Base-by-base conservation (phyloP, 108 stramenopile species). In the Fragilaria radians region DNA sequence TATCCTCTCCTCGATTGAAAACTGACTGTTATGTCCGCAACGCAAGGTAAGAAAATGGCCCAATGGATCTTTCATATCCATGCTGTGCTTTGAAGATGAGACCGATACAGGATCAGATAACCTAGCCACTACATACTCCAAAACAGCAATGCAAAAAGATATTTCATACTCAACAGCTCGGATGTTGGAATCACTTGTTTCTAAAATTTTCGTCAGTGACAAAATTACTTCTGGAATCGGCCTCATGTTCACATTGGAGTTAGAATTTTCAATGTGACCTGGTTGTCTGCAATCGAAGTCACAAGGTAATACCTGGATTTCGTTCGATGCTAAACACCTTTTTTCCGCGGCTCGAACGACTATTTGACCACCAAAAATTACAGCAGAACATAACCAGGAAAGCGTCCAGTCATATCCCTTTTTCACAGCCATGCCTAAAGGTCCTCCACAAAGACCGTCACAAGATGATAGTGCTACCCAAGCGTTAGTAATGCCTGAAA, bases 21-120 rank as follows among this genome's bases (percentile, higher is more conserved):
- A 93, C 18, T 81, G 84, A 71, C 78, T 84, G 48, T 93, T 93
- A 71, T 93, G 91, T 2, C 91, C 91, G 69, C 91, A 93, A 28
- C 86, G 80, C 3, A 93, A 69, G 52, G 88, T 88, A 33, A 89
- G 55, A 58, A 88, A 93, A 14, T 68, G 77, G 33, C 91, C 84
- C 3, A 70, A 57, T n/a, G 61, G 33, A 5, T 63, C 62, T 24
- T 62, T 31, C 21, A 72, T 30, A 36, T 73, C 61, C 2, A 49
- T 61, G 54, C 23, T 60, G 34, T 71, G 59, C 57, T 73, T 57
- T 27, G 66, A 66, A 21, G 54, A n/a, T 19, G 66, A 62, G 1
- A 72, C 48, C 7, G 23, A 55, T 33, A 61, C 52, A 49, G 74
- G 63, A n/a, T 88, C 68, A 18, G 78, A 70, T 28, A 87, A 31